A percentile compares a stretch with the other conserved stretches of the same genome.
These are phyloP conservation scores for Roridomyces roridus DNA, from an alignment of 768 basidiomycete genomes.

Conservation along the genomic window DNA sequence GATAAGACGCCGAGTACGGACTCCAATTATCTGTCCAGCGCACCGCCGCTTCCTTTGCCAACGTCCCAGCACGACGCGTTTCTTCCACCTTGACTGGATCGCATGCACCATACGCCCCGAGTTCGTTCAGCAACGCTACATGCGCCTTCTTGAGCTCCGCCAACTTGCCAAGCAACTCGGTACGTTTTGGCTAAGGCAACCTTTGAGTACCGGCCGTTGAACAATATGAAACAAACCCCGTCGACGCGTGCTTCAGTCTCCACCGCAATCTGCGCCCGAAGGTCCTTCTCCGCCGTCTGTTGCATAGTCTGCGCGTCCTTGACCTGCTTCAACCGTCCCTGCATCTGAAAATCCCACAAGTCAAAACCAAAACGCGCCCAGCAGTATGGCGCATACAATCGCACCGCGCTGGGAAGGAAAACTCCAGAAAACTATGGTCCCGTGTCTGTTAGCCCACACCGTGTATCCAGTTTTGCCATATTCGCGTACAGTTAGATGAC, in stretches of 20 bases:
- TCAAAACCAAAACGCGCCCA: background rate
- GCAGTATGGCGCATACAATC: slow-evolving; percentile 49
- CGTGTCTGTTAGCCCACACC: slow-evolving; percentile 4
- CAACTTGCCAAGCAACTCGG: slow-evolving; percentile 57
- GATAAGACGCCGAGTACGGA: no score
- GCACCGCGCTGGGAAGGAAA: slow-evolving; percentile 90
- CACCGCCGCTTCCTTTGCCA: slow-evolving; percentile 83
- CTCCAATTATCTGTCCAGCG: slow-evolving; percentile 67
- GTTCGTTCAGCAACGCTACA: slow-evolving; percentile 64
- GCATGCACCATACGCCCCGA: slow-evolving; percentile 80
- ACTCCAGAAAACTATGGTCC: slow-evolving; percentile 93
- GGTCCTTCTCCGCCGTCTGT: slow-evolving; percentile 55
- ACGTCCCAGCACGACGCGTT: slow-evolving; percentile 69
- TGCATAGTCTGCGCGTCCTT: slow-evolving; percentile 51
- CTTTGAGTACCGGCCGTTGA: slow-evolving; percentile 2
- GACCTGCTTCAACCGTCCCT: slow-evolving; percentile 55
- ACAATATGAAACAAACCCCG: slow-evolving; percentile 46
- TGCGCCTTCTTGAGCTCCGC: slow-evolving; percentile 54
- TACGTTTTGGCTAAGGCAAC: slow-evolving; percentile 59
- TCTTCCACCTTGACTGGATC: slow-evolving; percentile 85
- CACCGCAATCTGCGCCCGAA: slow-evolving; percentile 49
- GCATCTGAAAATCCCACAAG: slow-evolving; percentile 48
- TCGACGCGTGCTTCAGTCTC: slow-evolving; percentile 64
- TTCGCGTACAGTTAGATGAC: slow-evolving; percentile 83
- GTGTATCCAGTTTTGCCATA: slow-evolving; percentile 2